phyloP scores from a whole-genome alignment of 768 basidiomycete species.

The Agaricus sinodeliciosus region DNA sequence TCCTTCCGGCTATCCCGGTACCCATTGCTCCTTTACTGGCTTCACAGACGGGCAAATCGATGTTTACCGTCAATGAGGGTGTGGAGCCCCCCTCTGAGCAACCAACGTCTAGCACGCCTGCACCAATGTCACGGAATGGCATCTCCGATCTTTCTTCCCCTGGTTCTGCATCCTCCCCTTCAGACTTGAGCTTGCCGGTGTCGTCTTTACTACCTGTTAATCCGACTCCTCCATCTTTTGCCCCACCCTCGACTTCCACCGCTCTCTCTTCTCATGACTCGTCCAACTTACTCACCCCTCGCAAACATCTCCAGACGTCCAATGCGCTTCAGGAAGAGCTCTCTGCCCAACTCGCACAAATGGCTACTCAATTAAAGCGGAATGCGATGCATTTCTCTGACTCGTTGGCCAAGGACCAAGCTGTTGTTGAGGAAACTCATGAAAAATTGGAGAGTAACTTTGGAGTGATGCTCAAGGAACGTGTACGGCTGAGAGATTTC shows the following conservation, averaged over 20 bases:
- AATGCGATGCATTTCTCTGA: constrained; percentile 78
- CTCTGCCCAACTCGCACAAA: constrained; percentile 65
- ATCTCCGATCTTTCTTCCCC: constrained; percentile 11
- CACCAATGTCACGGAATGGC: not conserved
- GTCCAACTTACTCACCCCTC: not conserved
- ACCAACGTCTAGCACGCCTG: not conserved
- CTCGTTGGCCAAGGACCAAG: constrained; percentile 68
- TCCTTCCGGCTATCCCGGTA: constrained; percentile 49
- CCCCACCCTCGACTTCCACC: constrained; percentile 19
- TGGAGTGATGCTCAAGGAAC: constrained; percentile 60
- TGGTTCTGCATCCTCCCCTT: constrained; percentile 3
- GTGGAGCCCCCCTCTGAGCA: not conserved
- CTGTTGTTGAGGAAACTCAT: constrained; percentile 58
- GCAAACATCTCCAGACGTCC: constrained; percentile 37
- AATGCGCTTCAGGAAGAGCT: constrained; percentile 67
- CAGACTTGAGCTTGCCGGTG: constrained; percentile 1
- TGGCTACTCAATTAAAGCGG: constrained; percentile 83
- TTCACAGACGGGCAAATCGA: constrained; percentile 1
- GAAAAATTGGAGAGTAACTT: constrained; percentile 71
- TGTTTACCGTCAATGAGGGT: constrained; percentile 14
- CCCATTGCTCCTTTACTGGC: constrained; percentile 19
- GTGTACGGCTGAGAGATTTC: constrained; percentile 53
- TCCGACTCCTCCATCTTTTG: constrained; percentile 9
- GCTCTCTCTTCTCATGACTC: constrained; percentile 23
- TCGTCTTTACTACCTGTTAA: constrained; percentile 8